Percentiles rank a stretch among this genome's conserved stretches.
Evolutionary conservation across 192 early-diverging fungal genomes (phyloP).

Genomic region (Linnemannia exigua): DNA sequence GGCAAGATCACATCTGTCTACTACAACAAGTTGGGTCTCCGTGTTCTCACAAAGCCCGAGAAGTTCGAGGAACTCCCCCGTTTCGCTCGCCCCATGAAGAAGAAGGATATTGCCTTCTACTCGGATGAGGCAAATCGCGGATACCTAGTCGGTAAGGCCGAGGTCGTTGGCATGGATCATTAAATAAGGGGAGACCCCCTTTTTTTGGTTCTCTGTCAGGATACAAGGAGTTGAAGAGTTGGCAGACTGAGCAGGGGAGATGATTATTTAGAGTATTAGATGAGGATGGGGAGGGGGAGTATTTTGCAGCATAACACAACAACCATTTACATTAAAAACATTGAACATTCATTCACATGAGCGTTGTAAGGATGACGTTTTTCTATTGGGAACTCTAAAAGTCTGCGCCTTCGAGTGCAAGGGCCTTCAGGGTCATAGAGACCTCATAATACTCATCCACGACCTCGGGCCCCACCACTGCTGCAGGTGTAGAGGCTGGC

Average conservation of each 20-base stretch:
- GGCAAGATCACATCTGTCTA: conserved; percentile 88
- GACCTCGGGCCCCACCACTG: conserved; percentile 13
- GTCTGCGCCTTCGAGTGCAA: conserved; percentile 50
- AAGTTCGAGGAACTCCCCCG: conserved; percentile 82
- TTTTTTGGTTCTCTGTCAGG: not conserved
- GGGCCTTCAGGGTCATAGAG: conserved; percentile 44
- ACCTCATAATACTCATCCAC: conserved; percentile 55
- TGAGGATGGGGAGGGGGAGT: not conserved
- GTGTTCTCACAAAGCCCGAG: conserved; percentile 84
- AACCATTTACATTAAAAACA: conserved; percentile 11
- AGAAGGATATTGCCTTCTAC: conserved; percentile 77
- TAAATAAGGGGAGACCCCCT: not conserved
- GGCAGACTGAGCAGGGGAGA: not conserved
- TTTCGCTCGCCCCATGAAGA: conserved; percentile 74
- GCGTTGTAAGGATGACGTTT: not conserved
- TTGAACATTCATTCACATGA: not conserved
- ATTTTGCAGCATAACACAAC: conserved; percentile 9
- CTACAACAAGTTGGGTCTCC: conserved; percentile 79
- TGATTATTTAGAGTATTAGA: not conserved
- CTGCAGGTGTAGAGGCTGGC: not conserved
- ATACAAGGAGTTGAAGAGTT: not conserved
- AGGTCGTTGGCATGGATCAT: conserved; percentile 55
- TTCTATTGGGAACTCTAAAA: conserved; percentile 13
- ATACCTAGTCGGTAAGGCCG: conserved; percentile 72
- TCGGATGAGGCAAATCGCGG: conserved; percentile 77